Evolutionary conservation across 345 rosid species (phyloP).

Genomic region (Salix suchowensis): DNA sequence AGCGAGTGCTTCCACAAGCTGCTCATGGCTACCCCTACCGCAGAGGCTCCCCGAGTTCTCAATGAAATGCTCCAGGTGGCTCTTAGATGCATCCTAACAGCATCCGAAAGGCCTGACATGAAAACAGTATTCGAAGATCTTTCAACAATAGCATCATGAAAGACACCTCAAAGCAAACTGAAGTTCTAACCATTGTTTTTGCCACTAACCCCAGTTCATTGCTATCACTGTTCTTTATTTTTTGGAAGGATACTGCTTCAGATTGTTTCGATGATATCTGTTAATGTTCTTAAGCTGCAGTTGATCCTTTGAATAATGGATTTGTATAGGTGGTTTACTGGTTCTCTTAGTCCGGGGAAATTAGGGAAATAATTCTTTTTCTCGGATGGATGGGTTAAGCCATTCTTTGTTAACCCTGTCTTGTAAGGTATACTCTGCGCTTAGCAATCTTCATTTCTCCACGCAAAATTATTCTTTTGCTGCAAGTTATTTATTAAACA

Average conservation of each 20-base stretch:
- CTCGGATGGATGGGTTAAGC: constrained; percentile 7
- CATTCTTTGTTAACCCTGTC: constrained; percentile 10
- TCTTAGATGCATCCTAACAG: constrained; percentile 64
- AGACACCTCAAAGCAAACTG: constrained; percentile 10
- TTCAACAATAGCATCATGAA: constrained; percentile 21
- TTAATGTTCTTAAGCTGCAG: neutral
- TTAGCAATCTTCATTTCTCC: neutral
- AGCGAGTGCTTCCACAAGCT: constrained; percentile 58
- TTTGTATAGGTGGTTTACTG: neutral
- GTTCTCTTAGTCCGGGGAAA: neutral
- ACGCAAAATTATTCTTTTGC: neutral
- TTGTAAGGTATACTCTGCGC: neutral
- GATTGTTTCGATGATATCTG: neutral
- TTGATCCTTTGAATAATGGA: constrained; percentile 17
- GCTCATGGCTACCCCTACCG: constrained; percentile 25
- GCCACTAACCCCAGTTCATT: constrained; percentile 21
- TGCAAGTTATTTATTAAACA: neutral
- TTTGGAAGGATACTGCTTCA: neutral
- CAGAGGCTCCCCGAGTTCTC: constrained; percentile 30
- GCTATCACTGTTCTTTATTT: neutral
- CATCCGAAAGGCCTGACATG: constrained; percentile 82
- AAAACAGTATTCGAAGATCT: constrained; percentile 59
- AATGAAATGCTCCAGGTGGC: constrained; percentile 56
- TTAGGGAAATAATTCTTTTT: neutral
- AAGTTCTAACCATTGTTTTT: constrained; percentile 7